phyloP scores from a whole-genome alignment of 345 rosid genomes.

The sweet orange (Citrus sinensis) region DVS_A1.0 CM039162.1:23274001-23274500 shows the following conservation, averaged over 20 bases:
- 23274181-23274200: neutral
- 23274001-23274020: conserved; percentile 23
- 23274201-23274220: neutral
- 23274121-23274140: neutral
- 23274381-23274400: no score
- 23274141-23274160: no score
- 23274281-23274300: neutral
- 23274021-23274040: neutral
- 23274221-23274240: neutral
- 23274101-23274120: neutral
- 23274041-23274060: neutral
- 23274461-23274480: no score
- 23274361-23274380: no score
- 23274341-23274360: no score
- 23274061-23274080: neutral
- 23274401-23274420: no score
- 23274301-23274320: no score
- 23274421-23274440: no score
- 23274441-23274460: no score
- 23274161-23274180: neutral
- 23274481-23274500: no score
- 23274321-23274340: no score
- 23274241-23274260: neutral
- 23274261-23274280: neutral
- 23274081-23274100: conserved; percentile 13